These are phyloP conservation scores for Mycena vulgaris DNA, from an alignment of 768 basidiomycete species.

Conservation along the genomic window DNA sequence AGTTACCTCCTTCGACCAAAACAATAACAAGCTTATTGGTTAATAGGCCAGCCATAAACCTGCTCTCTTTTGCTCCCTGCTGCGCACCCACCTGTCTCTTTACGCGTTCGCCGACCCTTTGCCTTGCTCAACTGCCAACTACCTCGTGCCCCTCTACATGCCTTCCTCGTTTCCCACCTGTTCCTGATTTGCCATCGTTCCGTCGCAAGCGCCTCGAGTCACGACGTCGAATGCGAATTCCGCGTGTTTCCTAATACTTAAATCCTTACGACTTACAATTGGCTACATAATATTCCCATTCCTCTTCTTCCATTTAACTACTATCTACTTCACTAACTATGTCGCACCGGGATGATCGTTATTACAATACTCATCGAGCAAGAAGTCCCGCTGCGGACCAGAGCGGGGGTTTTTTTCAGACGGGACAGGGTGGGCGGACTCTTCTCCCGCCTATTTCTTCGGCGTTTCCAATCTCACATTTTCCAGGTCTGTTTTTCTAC, in stretches of 20 bases:
- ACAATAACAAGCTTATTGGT: conserved; percentile 59
- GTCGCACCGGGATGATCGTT: conserved; percentile 82
- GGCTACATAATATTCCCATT: conserved; percentile 69
- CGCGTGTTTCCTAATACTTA: conserved; percentile 60
- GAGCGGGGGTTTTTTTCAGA: conserved; percentile 77
- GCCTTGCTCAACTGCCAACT: conserved; percentile 54
- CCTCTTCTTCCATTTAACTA: conserved; percentile 59
- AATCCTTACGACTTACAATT: conserved; percentile 63
- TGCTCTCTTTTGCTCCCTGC: conserved; percentile 40
- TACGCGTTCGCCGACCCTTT: conserved; percentile 54
- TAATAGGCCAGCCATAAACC: conserved; percentile 46
- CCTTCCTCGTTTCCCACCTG: conserved; percentile 59
- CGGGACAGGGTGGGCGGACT: conserved; percentile 92
- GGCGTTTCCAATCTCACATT: conserved; percentile 90
- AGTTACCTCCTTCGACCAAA: conserved; percentile 38
- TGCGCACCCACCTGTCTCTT: conserved; percentile 44
- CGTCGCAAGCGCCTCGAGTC: conserved; percentile 43
- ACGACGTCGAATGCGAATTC: conserved; percentile 46
- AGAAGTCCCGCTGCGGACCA: conserved; percentile 79
- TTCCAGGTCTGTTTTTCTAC: conserved; percentile 87
- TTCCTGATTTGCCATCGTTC: conserved; percentile 64
- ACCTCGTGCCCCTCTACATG: conserved; percentile 72
- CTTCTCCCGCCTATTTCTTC: conserved; percentile 89
- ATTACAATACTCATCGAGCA: conserved; percentile 78
- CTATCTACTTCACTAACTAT: conserved; percentile 54